These are phyloP conservation scores for Candida sanyaensis DNA, from an alignment of 1,139 yeast genomes.

Conservation along the genomic window DNA sequence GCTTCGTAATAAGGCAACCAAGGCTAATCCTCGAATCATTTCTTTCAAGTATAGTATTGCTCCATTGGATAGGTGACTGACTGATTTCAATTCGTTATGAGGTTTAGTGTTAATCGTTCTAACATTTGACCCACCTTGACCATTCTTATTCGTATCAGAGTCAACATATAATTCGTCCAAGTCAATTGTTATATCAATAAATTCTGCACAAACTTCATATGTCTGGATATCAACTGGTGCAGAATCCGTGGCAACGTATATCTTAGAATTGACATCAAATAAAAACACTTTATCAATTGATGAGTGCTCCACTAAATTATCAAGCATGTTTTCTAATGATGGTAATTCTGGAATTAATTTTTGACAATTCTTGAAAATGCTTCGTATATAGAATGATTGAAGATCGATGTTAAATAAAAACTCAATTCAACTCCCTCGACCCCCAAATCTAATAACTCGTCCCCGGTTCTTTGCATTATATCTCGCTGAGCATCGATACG, in stretches of 20 bases:
- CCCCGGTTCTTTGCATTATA: constrained; percentile 94
- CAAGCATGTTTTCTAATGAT: constrained; percentile 83
- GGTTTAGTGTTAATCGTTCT: constrained; percentile 7
- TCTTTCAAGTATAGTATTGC: constrained; percentile 79
- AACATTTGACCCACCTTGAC: no score
- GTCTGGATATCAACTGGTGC: constrained; percentile 95
- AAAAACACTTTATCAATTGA: constrained; percentile 90
- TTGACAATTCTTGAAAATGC: constrained; percentile 94
- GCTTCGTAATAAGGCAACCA: constrained; percentile 81
- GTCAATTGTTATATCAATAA: constrained; percentile 91
- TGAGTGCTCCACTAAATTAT: constrained; percentile 84
- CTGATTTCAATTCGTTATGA: constrained; percentile 54
- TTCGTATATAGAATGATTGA: constrained; percentile 94
- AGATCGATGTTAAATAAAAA: constrained; percentile 88
- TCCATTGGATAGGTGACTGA: constrained; percentile 80
- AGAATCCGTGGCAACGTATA: constrained; percentile 94
- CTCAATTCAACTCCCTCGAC: constrained; percentile 89
- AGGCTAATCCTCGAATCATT: constrained; percentile 90
- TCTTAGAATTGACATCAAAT: constrained; percentile 91
- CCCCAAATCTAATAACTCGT: constrained; percentile 86
- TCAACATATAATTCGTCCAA: constrained; percentile 71
- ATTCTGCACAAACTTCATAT: constrained; percentile 96
- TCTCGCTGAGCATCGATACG: constrained; percentile 94
- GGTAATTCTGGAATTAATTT: constrained; percentile 89
- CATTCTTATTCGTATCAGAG: constrained; percentile 18